These are phyloP conservation scores for Crithidia sp. DNA, from an alignment of 208 protist species.

Conservation along the genomic window DNA sequence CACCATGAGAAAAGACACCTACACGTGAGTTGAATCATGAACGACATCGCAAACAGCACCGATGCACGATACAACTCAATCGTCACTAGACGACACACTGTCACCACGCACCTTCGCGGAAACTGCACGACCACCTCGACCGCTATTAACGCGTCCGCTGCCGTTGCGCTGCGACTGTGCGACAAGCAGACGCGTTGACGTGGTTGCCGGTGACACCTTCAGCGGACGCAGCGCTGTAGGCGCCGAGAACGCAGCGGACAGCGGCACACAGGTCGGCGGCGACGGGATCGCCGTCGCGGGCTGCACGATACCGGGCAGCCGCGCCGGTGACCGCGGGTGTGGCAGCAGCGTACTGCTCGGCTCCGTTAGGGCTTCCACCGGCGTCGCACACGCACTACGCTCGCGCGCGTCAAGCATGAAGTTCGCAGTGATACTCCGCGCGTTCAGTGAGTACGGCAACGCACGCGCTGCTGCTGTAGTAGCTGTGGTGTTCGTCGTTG, in stretches of 20 bases:
- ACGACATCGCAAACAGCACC: no score
- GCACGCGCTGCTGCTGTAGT: conserved; percentile 1
- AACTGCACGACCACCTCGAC: neutral
- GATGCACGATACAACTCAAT: neutral
- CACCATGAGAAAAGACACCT: no score
- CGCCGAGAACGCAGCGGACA: neutral
- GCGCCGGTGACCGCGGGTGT: neutral
- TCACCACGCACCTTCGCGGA: no score
- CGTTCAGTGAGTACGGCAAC: neutral
- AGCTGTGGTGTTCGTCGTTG: no score
- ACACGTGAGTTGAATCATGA: no score
- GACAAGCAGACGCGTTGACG: neutral
- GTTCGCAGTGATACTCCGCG: neutral
- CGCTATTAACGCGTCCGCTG: neutral
- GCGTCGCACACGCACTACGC: neutral
- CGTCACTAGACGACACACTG: no score
- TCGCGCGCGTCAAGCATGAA: neutral
- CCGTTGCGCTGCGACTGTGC: neutral
- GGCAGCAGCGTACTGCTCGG: neutral
- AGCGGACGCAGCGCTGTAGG: neutral
- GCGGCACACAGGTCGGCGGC: neutral
- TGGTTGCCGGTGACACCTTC: neutral
- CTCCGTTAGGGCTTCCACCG: neutral
- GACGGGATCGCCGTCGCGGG: neutral
- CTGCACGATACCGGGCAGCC: neutral